phyloP scores from a whole-genome alignment of 108 stramenopile genomes.

The Schizochytrium sp. region DNA sequence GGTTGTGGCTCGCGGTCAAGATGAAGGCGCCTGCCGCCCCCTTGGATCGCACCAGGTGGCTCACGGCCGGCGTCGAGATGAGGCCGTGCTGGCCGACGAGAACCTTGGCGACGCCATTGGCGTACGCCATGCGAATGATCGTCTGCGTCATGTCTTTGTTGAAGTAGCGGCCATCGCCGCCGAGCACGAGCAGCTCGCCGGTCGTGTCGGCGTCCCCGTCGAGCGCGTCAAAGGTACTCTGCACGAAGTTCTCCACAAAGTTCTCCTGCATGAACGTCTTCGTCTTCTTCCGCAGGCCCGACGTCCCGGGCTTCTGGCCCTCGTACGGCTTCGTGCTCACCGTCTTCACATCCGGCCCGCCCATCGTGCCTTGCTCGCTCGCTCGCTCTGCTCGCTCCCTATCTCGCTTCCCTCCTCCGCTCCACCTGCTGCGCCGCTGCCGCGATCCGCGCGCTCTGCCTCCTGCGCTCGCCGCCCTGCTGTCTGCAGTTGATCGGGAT shows the following conservation, averaged over 20 bases:
- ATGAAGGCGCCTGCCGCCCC: slow-evolving; percentile 95
- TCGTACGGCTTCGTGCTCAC: slow-evolving; percentile 77
- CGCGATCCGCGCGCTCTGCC: too few relatives aligned
- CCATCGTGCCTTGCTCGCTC: too few relatives aligned
- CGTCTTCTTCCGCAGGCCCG: slow-evolving; percentile 97
- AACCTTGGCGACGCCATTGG: slow-evolving; percentile 79
- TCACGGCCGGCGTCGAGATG: slow-evolving; percentile 93
- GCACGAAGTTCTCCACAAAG: slow-evolving; percentile 98
- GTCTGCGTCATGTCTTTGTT: slow-evolving; percentile 88
- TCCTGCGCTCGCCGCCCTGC: too few relatives aligned
- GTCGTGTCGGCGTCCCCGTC: slow-evolving; percentile 63
- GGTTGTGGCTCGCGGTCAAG: slow-evolving; percentile 99
- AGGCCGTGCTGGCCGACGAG: slow-evolving; percentile 94
- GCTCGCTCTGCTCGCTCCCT: too few relatives aligned
- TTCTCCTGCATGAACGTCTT: slow-evolving; percentile 79
- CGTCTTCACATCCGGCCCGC: slow-evolving; percentile 36
- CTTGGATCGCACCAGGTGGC: slow-evolving; percentile 86
- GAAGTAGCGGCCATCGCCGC: slow-evolving; percentile 98
- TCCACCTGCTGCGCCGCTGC: too few relatives aligned
- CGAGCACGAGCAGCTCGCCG: slow-evolving; percentile 81
- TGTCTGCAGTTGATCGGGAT: too few relatives aligned
- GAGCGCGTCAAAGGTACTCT: slow-evolving; percentile 79
- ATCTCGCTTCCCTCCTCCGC: too few relatives aligned
- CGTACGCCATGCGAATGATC: slow-evolving; percentile 88
- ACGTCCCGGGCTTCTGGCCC: slow-evolving; percentile 99